These are phyloP conservation scores for Rhexocercosporidium sp. DNA, from an alignment of 2,329 filamentous ascomycete genomes.

Conservation along the genomic window DNA sequence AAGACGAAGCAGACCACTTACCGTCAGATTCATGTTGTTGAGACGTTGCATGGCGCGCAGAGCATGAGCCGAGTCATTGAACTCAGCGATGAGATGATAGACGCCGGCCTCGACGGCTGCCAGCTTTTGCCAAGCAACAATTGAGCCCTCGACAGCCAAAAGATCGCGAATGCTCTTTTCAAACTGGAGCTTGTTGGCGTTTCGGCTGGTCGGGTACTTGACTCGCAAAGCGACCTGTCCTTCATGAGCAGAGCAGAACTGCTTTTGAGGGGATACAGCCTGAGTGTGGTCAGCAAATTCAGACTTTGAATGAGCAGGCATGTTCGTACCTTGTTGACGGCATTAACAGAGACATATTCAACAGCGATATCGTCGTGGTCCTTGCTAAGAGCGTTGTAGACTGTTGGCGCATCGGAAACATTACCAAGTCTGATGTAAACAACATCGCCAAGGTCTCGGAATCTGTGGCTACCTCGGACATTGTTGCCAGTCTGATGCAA, in stretches of 20 bases:
- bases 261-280: constrained; percentile 6
- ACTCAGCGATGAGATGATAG: constrained; percentile 41
- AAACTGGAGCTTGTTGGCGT: constrained; percentile 35
- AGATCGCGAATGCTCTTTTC: constrained; percentile 49
- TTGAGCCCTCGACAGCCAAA: constrained; percentile 53
- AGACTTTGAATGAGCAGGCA: background rate
- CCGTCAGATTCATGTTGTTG: constrained; percentile 7
- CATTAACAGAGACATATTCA: constrained; percentile 35
- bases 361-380: constrained; percentile 30
- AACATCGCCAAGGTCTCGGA: constrained; percentile 25
- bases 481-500: constrained; percentile 22
- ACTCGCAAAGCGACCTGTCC: constrained; percentile 61
- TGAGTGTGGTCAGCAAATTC: background rate
- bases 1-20: background rate
- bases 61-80: constrained; percentile 13
- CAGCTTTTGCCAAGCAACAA: constrained; percentile 57
- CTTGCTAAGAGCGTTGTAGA: constrained; percentile 33
- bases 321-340: constrained; percentile 27
- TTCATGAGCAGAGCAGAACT: constrained; percentile 50
- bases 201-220: constrained; percentile 38
- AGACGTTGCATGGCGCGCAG: constrained; percentile 9
- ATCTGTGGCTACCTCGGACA: constrained; percentile 19
- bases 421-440: constrained; percentile 33
- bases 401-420: constrained; percentile 32
- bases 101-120: constrained; percentile 48